Base-by-base conservation (phyloP, 225 moss, liverwort and hornwort species). In the Polytrichum commune region DNA sequence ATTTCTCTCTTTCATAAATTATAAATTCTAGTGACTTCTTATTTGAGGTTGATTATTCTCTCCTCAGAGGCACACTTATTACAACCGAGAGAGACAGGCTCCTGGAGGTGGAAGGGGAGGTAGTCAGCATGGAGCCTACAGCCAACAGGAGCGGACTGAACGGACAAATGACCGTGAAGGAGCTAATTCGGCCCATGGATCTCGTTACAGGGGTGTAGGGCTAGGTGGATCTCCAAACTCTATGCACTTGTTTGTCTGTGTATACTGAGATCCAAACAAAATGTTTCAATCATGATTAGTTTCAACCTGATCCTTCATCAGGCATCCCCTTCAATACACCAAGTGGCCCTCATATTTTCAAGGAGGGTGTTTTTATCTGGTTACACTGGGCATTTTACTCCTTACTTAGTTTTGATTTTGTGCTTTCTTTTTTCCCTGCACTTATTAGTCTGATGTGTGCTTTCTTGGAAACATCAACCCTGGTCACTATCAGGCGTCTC, bases 131-230 rank as follows among this genome's bases (percentile, higher is more conserved):
- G 77, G 77, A 66, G 65, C 66, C 62, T 78, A 80, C 69, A 72
- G 65, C 57, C 74, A 80, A 66, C 80, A 80, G 64, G 84, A 84
- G 56, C 77, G 84, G 54, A 80, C 55, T 62, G 72, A 74, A 25
- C 54, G 73, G 9, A 58, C 58, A 20, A 58, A 58, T 58, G 58
- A 58, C 6, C 66, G 62, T n/a, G 84, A 84, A n/a, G 80, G 75
- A 65, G 61, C 55, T 57, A 72, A 69, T 30, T 80, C 77, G 29
- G 60, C 72, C 35, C 74, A 75, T 69, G 69, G 65, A 63, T 8
- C 69, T 69, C 80, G 77, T 30, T 70, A 78, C 72, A 77, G 77
- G 65, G 72, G 73, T 63, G 46, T 64, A 70, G 83, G 76, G 26
- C 83, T 70, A 73, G 79, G 79, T 83, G 53, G 23, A 22, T 68